Evolutionary conservation across 176 grass and related monocot species (phyloP).

Genomic region (Hordeum vulgare): DNA sequence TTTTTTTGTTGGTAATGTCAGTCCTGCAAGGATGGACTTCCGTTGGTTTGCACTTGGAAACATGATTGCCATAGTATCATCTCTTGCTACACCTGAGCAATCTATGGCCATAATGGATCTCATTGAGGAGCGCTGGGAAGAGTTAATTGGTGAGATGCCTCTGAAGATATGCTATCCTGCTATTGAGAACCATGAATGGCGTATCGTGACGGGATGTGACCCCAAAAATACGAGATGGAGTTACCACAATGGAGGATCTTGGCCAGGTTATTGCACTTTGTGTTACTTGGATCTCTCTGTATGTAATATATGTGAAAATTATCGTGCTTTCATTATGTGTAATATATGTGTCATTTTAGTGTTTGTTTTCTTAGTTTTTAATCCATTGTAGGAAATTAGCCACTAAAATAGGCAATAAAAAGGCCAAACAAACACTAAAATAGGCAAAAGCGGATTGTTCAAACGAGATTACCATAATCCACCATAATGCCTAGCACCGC

Average conservation of each 20-base stretch:
- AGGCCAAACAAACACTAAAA: background rate
- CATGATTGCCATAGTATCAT: constrained; percentile 69
- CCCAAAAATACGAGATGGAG: constrained; percentile 19
- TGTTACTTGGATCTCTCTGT: constrained; percentile 3
- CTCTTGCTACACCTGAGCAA: constrained; percentile 68
- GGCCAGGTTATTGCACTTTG: constrained; percentile 53
- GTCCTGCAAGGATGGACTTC: constrained; percentile 80
- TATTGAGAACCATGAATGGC: constrained; percentile 72
- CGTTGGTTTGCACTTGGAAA: constrained; percentile 77
- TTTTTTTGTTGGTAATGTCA: constrained; percentile 76
- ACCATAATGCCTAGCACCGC: background rate
- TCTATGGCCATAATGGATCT: constrained; percentile 73
- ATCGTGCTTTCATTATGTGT: too few relatives aligned
- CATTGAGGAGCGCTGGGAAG: constrained; percentile 79
- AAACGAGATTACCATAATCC: background rate
- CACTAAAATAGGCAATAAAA: background rate
- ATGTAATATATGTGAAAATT: background rate
- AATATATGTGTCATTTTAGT: too few relatives aligned
- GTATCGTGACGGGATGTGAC: constrained; percentile 58
- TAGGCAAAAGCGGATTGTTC: background rate
- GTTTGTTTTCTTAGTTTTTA: background rate
- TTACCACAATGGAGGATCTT: constrained; percentile 43
- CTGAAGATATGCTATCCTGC: constrained; percentile 70
- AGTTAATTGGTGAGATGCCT: constrained; percentile 75
- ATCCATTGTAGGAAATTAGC: background rate